Evolutionary conservation across 225 moss, liverwort and hornwort genomes (phyloP), one percentile per base, ranked within the genome.

Genomic region (Rhytidiadelphus loreus): DNA sequence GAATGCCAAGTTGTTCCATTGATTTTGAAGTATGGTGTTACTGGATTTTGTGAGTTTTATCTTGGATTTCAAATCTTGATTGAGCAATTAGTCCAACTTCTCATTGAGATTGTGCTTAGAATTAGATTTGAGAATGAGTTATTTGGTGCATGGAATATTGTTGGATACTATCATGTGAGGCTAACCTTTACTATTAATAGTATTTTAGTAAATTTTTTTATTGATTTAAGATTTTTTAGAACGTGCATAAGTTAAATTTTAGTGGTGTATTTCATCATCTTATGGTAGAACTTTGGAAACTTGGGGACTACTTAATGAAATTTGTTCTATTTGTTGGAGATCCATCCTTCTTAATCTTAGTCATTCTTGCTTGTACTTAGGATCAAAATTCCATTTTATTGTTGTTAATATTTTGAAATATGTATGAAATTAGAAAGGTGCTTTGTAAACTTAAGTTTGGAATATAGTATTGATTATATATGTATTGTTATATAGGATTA

Each of bases 201-300:
- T 37, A 2, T 24, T 35, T n/a, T 37, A 0, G 37, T 9, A 23
- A 53, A 22, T 23, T 37, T 77, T 37, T 77, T 53, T 15, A 53
- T 53, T 9, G 16, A 23, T 53, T 23, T 3, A 37, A 77, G 23
- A 37, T 77, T 53, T 53, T 9, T 37, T 35, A 8, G 20, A 53
- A 35, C 0, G 2, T 52, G 0, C 3, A 14, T 9, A 4, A 35
- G 9, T 48, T 7, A 12, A 5, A 52, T 52, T 8, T 15, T 69
- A 12, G 7, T 39, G 2, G 69, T 39, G 12, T 12, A 24, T 39
- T 69, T 39, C 4, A 41, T 1, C 0, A 0, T 13, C 41, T 41
- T 8, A 24, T 69, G 4, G 14, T 15, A 5, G 15, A 43, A 14
- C 26, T 8, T 25, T 14, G 3, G 26, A 16, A 26, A 7, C 16